Evolutionary conservation across 2,329 filamentous ascomycete genomes (phyloP), one percentile per base, ranked within the genome.

Genomic region (Diaporthe nobilis): DNA sequence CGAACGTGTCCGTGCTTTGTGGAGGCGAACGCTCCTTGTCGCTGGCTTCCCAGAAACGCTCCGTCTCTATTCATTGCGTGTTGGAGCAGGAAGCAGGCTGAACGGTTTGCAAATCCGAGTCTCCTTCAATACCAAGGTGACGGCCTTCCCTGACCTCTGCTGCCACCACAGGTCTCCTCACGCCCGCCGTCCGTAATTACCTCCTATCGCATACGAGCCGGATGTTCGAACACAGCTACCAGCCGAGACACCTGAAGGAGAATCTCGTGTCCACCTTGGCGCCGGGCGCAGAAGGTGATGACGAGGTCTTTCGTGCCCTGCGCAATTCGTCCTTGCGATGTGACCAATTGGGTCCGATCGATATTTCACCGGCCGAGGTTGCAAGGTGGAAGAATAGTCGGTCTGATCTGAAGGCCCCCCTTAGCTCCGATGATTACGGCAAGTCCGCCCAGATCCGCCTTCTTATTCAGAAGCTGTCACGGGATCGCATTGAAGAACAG

Each of bases 141-240:
- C 17, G 15, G 17, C 15, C 44, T 49, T 20, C 22, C 17, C 22
- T 65, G 17, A 65, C 22, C 10, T 28, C 31, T 60, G 39, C 31
- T 12, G 31, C 22, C 39, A 28, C 22, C 22, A 60, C 20, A 72
- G 71, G 44, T 28, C 28, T 51, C 49, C 71, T 72, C 28, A 20
- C 34, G 2, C 57, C 42, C 17, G 71, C 71, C 6, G 10, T 72
- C 17, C 57, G 71, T 7, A 72, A 72, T 20, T 72, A 72, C 31
- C 17, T 72, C 17, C 17, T 72, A 12, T 72, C 71, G 7, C 71
- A 63, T 12, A 15, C 55, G 7, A 61, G 12, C 39, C 13, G 4
- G 25, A 53, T 72, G 13, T 63, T 51, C 44, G 49, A 72, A 31
- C 20, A 4, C 17, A 72, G 71, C 13, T 63, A 72, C 42, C 71